Evolutionary conservation across 805 yeast species (phyloP), one percentile per base, ranked within the genome.

Genomic region (Candida silvicultrix): DNA sequence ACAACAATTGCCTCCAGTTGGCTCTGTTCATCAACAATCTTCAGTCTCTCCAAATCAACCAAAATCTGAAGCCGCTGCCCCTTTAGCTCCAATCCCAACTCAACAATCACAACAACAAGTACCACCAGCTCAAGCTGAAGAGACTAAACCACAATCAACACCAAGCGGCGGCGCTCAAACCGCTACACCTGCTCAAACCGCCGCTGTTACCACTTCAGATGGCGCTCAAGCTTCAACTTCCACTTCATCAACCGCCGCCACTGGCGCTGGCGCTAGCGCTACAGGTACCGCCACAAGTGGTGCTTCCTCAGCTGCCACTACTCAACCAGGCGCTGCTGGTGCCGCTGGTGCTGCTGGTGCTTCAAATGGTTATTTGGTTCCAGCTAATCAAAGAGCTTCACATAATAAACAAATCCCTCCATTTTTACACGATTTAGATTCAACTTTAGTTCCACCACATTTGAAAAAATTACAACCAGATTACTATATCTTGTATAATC

Each of bases 401-500:
- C 89, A 83, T 62, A 75, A 77, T 47, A 85, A 85, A 63, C 87
- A 83, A 51, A 81, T 84, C 49, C 95, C 95, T 12, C 87, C 86
- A n/a, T 85, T 84, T 58, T 74, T 85, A 60, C 68, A 80, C 37
- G 95, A 87, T 60, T 74, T 89, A 60, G 97, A 89, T 63, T 80
- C 92, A 32, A 78, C 80, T 51, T 74, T 79, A 50, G 89, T 89
- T 20, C 79, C 85, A 48, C 80, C 88, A 11, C 82, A 81, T 53
- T 78, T 79, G 72, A 89, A 85, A 66, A 89, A 89, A 64, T 86
- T 85, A 60, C 84, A 81, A 49, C 80, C 78, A 46, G 97, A 88
- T 61, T 92, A 88, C 70, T 88, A 86, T 66, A 85, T 88, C 14
- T 77, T 94, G 54, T 92, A 85, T 72, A 94, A 92, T 69, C 96